Evolutionary conservation across 73 alveolate species (phyloP), one percentile per base, ranked within the genome.

Genomic region (Paramecium sexaurelia): DNA sequence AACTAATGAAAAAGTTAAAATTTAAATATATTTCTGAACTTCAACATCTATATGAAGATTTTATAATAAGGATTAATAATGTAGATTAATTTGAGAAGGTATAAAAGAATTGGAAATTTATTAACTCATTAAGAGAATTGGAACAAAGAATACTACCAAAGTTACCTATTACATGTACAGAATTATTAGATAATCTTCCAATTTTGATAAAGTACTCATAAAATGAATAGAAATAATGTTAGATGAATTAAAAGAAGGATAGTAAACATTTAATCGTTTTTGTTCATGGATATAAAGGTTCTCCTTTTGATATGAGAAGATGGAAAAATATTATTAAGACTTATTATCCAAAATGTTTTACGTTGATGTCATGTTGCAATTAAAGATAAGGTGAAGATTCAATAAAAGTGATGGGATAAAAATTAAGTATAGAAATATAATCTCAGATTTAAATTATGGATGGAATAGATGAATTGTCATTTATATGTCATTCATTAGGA

Each of bases 401-500:
- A 29, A 78, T 78, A 5, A 45, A 24, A 24, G 29, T 17, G 20
- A 78, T 78, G 90, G 90, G 90, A 19, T 24, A 29, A 6, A 78
- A 45, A 78, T 78, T 78, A 78, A 78, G 73, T 20, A 22, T 29
- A 9, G 90, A 78, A 78, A 78, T 78, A 5, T 19, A 36, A 26
- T 43, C 39, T 3, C 22, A 39, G 15, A 78, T 78, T 9, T 20
- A 78, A 39, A n/a, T 22, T 15, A 41, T 78, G 40, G 90, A 39
- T 11, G 45, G 55, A 5, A 24, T 78, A 3, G 90, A 78, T 45
- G 45, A 78, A 93, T 92, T 97, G 29, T 94, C 98, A 13, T 97
- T 97, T 75, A 91, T 97, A 4, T 98, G 99, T 22, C 99, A 97
- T 86, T 96, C 99, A 9, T 94, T 97, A 47, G 99, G 99, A 27